Conservation (phyloP, 2,329 filamentous ascomycete genomes). For the Exophiala aquamarina region DNA sequence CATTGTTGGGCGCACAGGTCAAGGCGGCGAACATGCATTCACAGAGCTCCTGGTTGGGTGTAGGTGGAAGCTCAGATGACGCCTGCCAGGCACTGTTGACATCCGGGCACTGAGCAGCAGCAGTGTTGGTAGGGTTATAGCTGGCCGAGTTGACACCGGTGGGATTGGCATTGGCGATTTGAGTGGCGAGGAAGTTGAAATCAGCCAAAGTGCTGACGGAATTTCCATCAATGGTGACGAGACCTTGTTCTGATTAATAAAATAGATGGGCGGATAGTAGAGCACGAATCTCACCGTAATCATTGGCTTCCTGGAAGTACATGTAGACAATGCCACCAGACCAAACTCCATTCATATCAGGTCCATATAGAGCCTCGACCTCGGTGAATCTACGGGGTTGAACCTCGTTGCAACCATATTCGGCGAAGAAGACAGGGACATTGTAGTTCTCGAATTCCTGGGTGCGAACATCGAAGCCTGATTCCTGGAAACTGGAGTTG, state of each 20-base stretch:
- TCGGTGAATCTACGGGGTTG: constrained; percentile 79
- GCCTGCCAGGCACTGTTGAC: constrained; percentile 68
- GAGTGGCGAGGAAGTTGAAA: constrained; percentile 69
- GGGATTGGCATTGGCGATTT: constrained; percentile 67
- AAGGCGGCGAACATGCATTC: constrained; percentile 78
- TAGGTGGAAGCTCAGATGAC: constrained; percentile 71
- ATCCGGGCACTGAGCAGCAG: constrained; percentile 68
- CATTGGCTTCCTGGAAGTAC: constrained; percentile 90
- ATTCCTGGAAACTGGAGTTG: constrained; percentile 70
- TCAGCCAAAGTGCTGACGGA: constrained; percentile 68
- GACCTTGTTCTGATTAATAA: constrained; percentile 29
- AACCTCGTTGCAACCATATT: constrained; percentile 89
- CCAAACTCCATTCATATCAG: constrained; percentile 82
- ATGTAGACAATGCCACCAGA: constrained; percentile 98
- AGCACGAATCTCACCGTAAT: constrained; percentile 68
- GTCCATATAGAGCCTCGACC: constrained; percentile 75
- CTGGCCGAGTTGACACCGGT: constrained; percentile 62
- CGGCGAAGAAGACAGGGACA: constrained; percentile 95
- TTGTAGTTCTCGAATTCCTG: constrained; percentile 86
- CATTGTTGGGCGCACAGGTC: constrained; percentile 63
- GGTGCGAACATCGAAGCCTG: constrained; percentile 80
- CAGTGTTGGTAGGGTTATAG: constrained; percentile 74
- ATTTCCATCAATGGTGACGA: constrained; percentile 62
- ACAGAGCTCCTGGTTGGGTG: constrained; percentile 77
- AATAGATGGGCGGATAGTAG: constrained; percentile 14